These are phyloP conservation scores for Luzula sylvatica DNA, from an alignment of 176 grass and related monocot species.

Conservation along the genomic window DNA sequence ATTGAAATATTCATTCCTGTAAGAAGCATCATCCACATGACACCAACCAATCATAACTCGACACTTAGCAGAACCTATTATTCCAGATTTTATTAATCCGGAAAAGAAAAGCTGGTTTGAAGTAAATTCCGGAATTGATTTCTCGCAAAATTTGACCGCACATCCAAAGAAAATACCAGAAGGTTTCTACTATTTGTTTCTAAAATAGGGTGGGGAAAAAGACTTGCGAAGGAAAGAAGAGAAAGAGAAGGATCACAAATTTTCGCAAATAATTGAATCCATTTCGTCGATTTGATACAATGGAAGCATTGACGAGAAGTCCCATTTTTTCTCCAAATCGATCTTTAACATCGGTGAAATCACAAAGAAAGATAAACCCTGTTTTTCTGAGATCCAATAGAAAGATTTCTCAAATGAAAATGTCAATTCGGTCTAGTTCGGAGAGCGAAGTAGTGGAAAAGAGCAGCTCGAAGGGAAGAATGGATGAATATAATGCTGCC, in stretches of 20 bases:
- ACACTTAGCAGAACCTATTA: too few species aligned
- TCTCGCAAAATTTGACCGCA: neutral
- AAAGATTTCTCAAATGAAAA: neutral
- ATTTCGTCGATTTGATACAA: neutral
- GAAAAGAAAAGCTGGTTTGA: too few species aligned
- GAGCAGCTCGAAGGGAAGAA: constrained; percentile 8
- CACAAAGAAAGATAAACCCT: neutral
- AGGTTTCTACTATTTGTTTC: too few species aligned
- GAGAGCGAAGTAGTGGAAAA: constrained; percentile 16
- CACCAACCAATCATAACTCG: too few species aligned
- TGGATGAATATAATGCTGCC: constrained; percentile 72
- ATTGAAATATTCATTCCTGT: too few species aligned
- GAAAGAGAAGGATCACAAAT: neutral
- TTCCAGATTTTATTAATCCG: too few species aligned
- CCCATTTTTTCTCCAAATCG: neutral
- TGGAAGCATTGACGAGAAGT: constrained; percentile 7
- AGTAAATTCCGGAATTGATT: too few species aligned
- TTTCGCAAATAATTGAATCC: neutral
- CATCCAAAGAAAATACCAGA: neutral
- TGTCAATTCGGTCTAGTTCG: constrained; percentile 13
- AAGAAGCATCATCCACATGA: too few species aligned
- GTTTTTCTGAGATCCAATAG: neutral
- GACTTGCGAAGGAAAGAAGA: neutral
- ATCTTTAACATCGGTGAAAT: neutral
- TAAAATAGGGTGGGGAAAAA: too few species aligned